Conservation (phyloP, 192 early-diverging fungal species). For the Coemansia biformis region DNA sequence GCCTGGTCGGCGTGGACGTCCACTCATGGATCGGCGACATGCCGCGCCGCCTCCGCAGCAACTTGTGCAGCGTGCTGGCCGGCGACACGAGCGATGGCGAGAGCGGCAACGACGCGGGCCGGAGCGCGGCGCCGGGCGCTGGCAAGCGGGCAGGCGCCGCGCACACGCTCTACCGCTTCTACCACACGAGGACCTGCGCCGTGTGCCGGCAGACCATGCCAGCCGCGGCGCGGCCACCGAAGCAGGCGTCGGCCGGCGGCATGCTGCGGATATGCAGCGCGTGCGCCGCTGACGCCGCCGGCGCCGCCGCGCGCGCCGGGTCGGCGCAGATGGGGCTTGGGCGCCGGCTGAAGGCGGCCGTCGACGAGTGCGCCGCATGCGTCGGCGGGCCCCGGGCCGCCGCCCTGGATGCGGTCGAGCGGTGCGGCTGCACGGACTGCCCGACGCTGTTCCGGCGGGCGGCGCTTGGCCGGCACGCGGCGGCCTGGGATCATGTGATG, state of each 20-base stretch:
- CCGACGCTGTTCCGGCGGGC: conserved; percentile 26
- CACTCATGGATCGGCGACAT: conserved; percentile 26
- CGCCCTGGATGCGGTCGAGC: conserved; percentile 26
- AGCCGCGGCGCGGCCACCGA: conserved; percentile 1
- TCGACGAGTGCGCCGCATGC: conserved; percentile 22
- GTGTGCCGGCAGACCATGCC: conserved; percentile 23
- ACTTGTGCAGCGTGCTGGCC: conserved; percentile 6
- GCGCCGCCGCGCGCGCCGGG: conserved; percentile 7
- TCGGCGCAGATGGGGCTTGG: conserved; percentile 6
- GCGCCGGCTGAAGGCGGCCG: conserved; percentile 1
- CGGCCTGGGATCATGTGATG: conserved; percentile 11
- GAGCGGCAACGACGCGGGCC: neutral
- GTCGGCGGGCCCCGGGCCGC: conserved; percentile 27
- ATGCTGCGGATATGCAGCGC: conserved; percentile 7
- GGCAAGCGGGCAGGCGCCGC: neutral
- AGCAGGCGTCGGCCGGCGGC: neutral
- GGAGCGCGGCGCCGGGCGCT: neutral
- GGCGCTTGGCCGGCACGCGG: conserved; percentile 11
- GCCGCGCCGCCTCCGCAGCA: conserved; percentile 18
- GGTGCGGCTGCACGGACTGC: conserved; percentile 33
- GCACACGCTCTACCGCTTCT: conserved; percentile 41
- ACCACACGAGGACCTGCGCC: conserved; percentile 25
- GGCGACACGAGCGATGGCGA: conserved; percentile 6
- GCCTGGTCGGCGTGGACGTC: conserved; percentile 66
- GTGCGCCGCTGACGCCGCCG: conserved; percentile 16